Evolutionary conservation across 73 alveolate genomes (phyloP).

Genomic region (Blepharisma stoltei): DNA sequence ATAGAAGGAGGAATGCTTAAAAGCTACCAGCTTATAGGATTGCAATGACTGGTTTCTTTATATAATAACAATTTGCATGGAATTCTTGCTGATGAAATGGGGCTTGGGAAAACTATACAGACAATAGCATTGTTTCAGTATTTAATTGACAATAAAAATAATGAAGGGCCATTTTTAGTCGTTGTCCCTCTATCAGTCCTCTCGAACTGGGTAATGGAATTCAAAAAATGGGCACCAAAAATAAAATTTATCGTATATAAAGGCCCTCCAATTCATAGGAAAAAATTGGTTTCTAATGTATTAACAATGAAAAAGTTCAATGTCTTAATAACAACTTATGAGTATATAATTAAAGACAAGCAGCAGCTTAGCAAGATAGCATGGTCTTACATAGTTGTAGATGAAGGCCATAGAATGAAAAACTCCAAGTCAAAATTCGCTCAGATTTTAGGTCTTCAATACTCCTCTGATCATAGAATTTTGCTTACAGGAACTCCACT

Average conservation of each 20-base stretch:
- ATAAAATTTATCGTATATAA: slow-evolving; percentile 83
- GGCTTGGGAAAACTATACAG: slow-evolving; percentile 97
- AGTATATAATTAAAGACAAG: slow-evolving; percentile 90
- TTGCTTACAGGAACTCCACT: slow-evolving; percentile 98
- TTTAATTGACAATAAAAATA: slow-evolving; percentile 84
- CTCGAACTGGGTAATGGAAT: slow-evolving; percentile 95
- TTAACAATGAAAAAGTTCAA: slow-evolving; percentile 73
- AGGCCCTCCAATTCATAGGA: slow-evolving; percentile 79
- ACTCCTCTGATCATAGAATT: slow-evolving; percentile 88
- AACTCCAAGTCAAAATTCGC: slow-evolving; percentile 94
- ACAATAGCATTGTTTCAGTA: slow-evolving; percentile 93
- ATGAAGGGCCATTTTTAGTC: slow-evolving; percentile 93
- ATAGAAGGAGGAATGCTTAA: slow-evolving; percentile 81
- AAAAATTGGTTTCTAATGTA: slow-evolving; percentile 62
- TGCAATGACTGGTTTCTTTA: slow-evolving; percentile 93
- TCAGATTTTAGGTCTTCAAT: slow-evolving; percentile 88
- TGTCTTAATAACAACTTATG: slow-evolving; percentile 94
- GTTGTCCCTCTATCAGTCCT: slow-evolving; percentile 96
- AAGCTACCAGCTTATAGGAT: slow-evolving; percentile 83
- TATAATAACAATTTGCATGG: slow-evolving; percentile 95
- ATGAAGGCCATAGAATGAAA: slow-evolving; percentile 99
- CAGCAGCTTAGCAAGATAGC: slow-evolving; percentile 6
- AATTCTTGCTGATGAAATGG: slow-evolving; percentile 99
- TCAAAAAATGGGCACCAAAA: slow-evolving; percentile 96
- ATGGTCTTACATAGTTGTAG: slow-evolving; percentile 90